Conservation (phyloP, 1,284 basidiomycete genomes). For the Pseudozyma pruni region DNA sequence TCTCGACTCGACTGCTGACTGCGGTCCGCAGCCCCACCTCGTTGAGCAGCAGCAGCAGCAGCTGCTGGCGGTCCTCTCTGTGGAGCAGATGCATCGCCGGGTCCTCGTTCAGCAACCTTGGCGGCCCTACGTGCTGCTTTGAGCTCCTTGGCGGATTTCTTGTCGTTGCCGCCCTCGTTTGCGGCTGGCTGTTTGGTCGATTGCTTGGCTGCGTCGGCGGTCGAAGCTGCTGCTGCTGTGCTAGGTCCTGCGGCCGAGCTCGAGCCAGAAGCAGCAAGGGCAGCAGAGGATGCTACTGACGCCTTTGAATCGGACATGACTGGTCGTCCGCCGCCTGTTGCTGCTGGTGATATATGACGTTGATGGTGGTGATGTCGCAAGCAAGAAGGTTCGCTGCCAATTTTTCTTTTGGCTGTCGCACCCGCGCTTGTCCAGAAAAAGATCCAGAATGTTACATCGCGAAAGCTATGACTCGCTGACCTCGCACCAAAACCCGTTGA, state of each 20-base stretch:
- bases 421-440: too few relatives aligned
- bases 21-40: conserved; percentile 18
- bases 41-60: conserved; percentile 9
- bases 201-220: conserved; percentile 13
- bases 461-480: too few relatives aligned
- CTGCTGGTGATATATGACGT: not conserved
- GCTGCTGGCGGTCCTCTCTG: conserved; percentile 1
- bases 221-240: conserved; percentile 4
- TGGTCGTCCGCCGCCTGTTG: not conserved
- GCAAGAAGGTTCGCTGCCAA: too few relatives aligned
- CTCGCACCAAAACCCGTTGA: too few relatives aligned
- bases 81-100: conserved; percentile 4
- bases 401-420: too few relatives aligned
- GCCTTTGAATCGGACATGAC: conserved; percentile 15
- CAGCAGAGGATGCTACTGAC: not conserved
- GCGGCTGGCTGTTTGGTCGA: too few relatives aligned
- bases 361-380: not conserved
- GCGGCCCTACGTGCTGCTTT: conserved; percentile 60
- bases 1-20: conserved; percentile 20
- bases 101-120: conserved; percentile 38
- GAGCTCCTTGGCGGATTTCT: conserved; percentile 60
- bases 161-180: conserved; percentile 28
- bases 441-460: too few relatives aligned
- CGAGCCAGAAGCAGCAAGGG: conserved; percentile 4
- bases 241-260: conserved; percentile 27